These are phyloP conservation scores for Sclerotinia spermophila DNA, from an alignment of 2,329 filamentous ascomycete species.

Conservation along the genomic window DNA sequence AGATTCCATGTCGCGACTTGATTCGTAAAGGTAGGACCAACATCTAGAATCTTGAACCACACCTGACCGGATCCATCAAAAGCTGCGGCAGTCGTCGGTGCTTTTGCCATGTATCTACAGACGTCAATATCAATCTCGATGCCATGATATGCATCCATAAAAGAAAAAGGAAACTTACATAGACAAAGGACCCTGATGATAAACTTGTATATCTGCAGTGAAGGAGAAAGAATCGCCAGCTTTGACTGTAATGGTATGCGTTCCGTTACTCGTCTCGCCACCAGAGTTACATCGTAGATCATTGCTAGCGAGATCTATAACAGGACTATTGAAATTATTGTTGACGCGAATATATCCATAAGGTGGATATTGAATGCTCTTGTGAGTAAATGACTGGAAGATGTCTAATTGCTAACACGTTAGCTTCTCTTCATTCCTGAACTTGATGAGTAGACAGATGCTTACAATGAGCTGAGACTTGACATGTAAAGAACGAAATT, in stretches of 20 bases:
- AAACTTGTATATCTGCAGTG: slow-evolving; percentile 42
- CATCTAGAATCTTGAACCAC: slow-evolving; percentile 40
- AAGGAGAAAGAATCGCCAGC: slow-evolving; percentile 45
- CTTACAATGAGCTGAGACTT: slow-evolving; percentile 18
- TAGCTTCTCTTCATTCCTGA: background rate
- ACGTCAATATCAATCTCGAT: background rate
- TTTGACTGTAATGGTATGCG: slow-evolving; percentile 34
- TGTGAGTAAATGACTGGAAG: slow-evolving; percentile 30
- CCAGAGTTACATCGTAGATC: slow-evolving; percentile 44
- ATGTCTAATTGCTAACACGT: slow-evolving; percentile 25
- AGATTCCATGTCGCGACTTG: slow-evolving; percentile 32
- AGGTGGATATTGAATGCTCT: slow-evolving; percentile 34
- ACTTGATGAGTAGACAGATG: background rate
- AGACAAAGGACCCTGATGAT: slow-evolving; percentile 38
- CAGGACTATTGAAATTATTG: slow-evolving; percentile 47
- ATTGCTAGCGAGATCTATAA: slow-evolving; percentile 37
- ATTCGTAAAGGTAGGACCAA: slow-evolving; percentile 34
- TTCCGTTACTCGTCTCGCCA: slow-evolving; percentile 28
- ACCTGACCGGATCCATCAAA: slow-evolving; percentile 39
- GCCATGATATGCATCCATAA: accelerated
- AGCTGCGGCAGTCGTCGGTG: slow-evolving; percentile 35
- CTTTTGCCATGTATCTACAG: slow-evolving; percentile 37
- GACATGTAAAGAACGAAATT: background rate
- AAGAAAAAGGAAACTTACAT: slow-evolving; percentile 24
- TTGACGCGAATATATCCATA: slow-evolving; percentile 50